phyloP scores from a whole-genome alignment of 2,329 filamentous ascomycete species.

The Domatiomyces globalis region DNA sequence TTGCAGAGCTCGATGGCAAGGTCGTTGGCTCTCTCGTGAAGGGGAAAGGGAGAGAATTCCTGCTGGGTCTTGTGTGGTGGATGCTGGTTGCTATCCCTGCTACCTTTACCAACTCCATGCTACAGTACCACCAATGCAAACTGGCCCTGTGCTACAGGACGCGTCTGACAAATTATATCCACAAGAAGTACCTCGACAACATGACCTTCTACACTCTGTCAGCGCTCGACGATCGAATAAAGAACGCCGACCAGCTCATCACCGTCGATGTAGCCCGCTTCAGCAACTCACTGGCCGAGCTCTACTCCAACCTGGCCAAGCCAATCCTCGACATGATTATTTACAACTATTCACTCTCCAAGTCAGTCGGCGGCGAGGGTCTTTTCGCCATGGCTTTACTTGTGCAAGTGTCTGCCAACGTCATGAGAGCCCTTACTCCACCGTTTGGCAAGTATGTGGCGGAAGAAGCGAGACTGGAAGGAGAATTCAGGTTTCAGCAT shows the following conservation, averaged over 20 bases:
- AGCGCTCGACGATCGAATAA: constrained; percentile 89
- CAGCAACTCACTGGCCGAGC: constrained; percentile 81
- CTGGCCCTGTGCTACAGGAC: constrained; percentile 86
- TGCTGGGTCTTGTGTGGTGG: constrained; percentile 88
- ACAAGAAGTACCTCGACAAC: constrained; percentile 90
- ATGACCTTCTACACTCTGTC: constrained; percentile 97
- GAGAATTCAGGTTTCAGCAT: constrained; percentile 92
- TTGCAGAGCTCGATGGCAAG: constrained; percentile 86
- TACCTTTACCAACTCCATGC: constrained; percentile 97
- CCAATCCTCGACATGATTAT: constrained; percentile 90
- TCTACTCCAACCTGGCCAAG: constrained; percentile 94
- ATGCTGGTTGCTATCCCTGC: constrained; percentile 93
- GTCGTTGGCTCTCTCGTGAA: constrained; percentile 86
- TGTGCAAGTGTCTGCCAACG: constrained; percentile 79
- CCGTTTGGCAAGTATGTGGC: constrained; percentile 97
- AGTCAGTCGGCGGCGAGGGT: constrained; percentile 90
- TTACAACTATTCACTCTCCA: constrained; percentile 86
- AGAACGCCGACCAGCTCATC: constrained; percentile 95
- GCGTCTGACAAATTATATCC: constrained; percentile 82
- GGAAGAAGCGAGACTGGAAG: constrained; percentile 84
- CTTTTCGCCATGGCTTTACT: constrained; percentile 90
- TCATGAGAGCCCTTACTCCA: constrained; percentile 88
- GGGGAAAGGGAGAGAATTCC: constrained; percentile 78
- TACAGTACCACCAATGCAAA: constrained; percentile 94
- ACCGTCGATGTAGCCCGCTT: constrained; percentile 95